A percentile compares a stretch with the other conserved stretches of the same genome.
These are phyloP conservation scores for Ustilago vetiveriae DNA, from an alignment of 1,284 basidiomycete genomes.

Conservation along the genomic window DNA sequence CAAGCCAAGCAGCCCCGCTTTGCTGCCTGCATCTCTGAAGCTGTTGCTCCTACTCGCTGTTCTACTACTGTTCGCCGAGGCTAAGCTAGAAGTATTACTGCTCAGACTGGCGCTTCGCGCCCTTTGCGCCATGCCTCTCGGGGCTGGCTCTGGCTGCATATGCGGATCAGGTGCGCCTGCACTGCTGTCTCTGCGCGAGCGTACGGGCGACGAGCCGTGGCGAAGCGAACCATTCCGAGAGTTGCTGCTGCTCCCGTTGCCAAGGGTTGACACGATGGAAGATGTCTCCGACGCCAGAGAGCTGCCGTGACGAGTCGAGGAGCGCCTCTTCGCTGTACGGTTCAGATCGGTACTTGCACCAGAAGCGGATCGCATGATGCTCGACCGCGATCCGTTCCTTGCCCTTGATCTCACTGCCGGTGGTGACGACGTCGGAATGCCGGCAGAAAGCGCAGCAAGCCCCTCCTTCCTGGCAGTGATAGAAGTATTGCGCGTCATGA, in stretches of 20 bases:
- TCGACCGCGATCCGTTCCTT: slow-evolving; percentile 16
- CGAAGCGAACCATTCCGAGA: slow-evolving; percentile 2
- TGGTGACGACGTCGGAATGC: slow-evolving; percentile 3
- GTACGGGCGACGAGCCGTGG: not conserved
- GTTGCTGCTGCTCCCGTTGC: not conserved
- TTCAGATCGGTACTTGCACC: slow-evolving; percentile 14
- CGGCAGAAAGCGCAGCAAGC: not conserved
- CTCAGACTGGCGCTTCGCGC: slow-evolving; percentile 44
- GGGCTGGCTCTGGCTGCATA: slow-evolving; percentile 50
- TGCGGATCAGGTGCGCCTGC: slow-evolving; percentile 16
- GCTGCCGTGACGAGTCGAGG: slow-evolving; percentile 1
- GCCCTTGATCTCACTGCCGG: slow-evolving; percentile 11
- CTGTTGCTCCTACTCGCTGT: slow-evolving; percentile 19
- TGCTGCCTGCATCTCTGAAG: slow-evolving; percentile 3
- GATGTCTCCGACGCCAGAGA: slow-evolving; percentile 1
- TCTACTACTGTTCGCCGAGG: slow-evolving; percentile 10
- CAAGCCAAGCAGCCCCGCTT: slow-evolving; percentile 11
- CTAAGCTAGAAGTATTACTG: slow-evolving; percentile 18
- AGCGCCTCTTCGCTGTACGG: slow-evolving; percentile 2
- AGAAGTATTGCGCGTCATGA: not conserved
- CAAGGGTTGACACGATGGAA: slow-evolving; percentile 3
- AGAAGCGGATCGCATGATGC: slow-evolving; percentile 32
- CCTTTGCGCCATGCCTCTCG: slow-evolving; percentile 37
- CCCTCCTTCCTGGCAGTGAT: slow-evolving; percentile 2
- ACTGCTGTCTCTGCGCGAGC: not conserved